phyloP scores from a whole-genome alignment of 2,329 filamentous ascomycete species.

The Apiospora arundinis region DNA sequence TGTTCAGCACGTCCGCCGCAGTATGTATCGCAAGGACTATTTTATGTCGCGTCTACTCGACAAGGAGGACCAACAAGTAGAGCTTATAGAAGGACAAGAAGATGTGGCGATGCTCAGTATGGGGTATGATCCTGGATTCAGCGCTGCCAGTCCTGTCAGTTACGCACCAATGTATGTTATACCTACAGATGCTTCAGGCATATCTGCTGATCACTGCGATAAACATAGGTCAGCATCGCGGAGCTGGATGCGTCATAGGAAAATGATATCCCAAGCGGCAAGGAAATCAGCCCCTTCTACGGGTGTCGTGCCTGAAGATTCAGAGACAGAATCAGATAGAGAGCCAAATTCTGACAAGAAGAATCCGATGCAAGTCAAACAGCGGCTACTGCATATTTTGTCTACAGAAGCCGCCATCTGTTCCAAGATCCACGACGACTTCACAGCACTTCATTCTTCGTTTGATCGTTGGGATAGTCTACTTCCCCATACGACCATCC shows the following conservation, averaged over 20 bases:
- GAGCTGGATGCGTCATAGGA: not conserved
- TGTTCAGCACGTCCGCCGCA: conserved; percentile 41
- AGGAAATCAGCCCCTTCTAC: not conserved
- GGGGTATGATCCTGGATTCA: too few species aligned
- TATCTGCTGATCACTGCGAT: not conserved
- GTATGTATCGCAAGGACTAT: conserved; percentile 46
- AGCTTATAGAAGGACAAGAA: conserved; percentile 44
- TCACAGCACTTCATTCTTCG: conserved; percentile 53
- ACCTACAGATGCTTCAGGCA: not conserved
- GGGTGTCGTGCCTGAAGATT: not conserved
- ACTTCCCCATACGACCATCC: conserved; percentile 62
- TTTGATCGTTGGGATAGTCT: conserved; percentile 52
- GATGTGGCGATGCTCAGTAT: conserved; percentile 39
- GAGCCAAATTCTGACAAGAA: conserved; percentile 16
- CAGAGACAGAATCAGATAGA: not conserved
- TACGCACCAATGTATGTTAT: not conserved
- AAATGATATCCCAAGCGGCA: not conserved
- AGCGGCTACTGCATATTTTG: conserved; percentile 54
- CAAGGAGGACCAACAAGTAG: conserved; percentile 33
- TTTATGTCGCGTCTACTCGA: conserved; percentile 53
- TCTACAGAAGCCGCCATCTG: conserved; percentile 55
- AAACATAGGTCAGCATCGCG: not conserved
- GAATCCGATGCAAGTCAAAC: conserved; percentile 49
- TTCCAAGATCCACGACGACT: conserved; percentile 50
- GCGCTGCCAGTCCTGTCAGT: too few species aligned